Conservation (phyloP, 2,329 filamentous ascomycete species). For the Ophiostoma triangulosporum region DNA sequence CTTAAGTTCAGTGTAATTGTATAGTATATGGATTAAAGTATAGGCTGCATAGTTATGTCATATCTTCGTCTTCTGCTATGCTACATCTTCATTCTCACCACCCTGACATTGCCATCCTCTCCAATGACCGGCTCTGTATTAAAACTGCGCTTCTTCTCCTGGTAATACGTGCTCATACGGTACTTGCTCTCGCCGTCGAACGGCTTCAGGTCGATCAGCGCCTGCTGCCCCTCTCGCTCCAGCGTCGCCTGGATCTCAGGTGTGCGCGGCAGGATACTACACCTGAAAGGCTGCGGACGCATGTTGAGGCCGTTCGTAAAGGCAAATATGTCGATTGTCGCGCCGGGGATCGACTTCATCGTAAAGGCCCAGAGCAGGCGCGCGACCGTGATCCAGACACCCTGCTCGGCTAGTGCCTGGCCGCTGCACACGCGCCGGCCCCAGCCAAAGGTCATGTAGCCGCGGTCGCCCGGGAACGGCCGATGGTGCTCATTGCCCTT, state of each 20-base stretch:
- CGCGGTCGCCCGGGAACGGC: conserved; percentile 34
- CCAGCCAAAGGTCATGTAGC: conserved; percentile 44
- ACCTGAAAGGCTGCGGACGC: conserved; percentile 41
- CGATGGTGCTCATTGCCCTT: conserved; percentile 24
- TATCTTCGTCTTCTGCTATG: not conserved
- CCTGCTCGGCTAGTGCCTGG: conserved; percentile 43
- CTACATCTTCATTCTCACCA: conserved; percentile 15
- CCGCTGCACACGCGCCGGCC: conserved; percentile 40
- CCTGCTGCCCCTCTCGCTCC: conserved; percentile 37
- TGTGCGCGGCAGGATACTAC: conserved; percentile 36
- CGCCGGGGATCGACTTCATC: conserved; percentile 30
- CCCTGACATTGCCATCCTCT: conserved; percentile 16
- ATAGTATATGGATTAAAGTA: not conserved
- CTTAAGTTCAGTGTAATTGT: not conserved
- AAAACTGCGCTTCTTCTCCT: conserved; percentile 18
- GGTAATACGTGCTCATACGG: conserved; percentile 40
- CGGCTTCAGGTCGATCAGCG: conserved; percentile 34
- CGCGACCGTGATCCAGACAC: conserved; percentile 44
- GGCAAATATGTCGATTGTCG: conserved; percentile 39
- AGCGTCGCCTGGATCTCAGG: conserved; percentile 35
- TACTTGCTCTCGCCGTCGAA: conserved; percentile 45
- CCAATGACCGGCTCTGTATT: conserved; percentile 17
- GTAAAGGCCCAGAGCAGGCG: conserved; percentile 44
- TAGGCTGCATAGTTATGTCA: too few relatives aligned
- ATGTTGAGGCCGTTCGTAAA: conserved; percentile 41